A percentile compares a stretch with the other conserved stretches of the same genome.
Evolutionary conservation across 441 rosid genomes (phyloP).

Genomic region (Aquilaria agallochum): DNA sequence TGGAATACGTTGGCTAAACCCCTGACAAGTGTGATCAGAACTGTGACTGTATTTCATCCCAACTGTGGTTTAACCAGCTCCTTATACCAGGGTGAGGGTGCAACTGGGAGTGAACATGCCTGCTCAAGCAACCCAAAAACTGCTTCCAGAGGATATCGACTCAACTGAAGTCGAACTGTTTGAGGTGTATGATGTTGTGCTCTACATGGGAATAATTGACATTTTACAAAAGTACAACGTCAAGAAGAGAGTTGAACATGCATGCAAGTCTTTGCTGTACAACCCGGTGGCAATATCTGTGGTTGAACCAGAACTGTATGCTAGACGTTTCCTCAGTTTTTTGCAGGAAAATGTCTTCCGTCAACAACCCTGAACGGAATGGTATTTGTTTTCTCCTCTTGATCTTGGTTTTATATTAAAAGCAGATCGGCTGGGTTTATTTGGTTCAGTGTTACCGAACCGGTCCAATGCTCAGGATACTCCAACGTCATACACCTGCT

Average conservation of each 20-base stretch:
- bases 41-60: no score
- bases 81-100: conserved; percentile 24
- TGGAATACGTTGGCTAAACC: no score
- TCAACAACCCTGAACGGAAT: conserved; percentile 20
- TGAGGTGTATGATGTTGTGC: conserved; percentile 80
- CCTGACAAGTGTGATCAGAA: no score
- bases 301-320: conserved; percentile 61
- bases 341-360: conserved; percentile 62
- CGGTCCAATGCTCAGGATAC: no score
- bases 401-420: neutral
- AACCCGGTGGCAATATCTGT: conserved; percentile 63
- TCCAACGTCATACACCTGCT: no score
- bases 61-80: no score
- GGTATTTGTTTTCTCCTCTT: neutral
- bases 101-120: conserved; percentile 97
- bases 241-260: conserved; percentile 63
- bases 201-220: conserved; percentile 86
- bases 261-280: conserved; percentile 53
- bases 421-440: no score
- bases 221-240: conserved; percentile 70
- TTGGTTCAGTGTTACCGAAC: no score
- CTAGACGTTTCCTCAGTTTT: conserved; percentile 62
- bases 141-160: conserved; percentile 34
- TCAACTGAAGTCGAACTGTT: conserved; percentile 58
- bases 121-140: conserved; percentile 63